These are phyloP conservation scores for Blepharisma stoltei DNA, from an alignment of 73 alveolate species.

Conservation along the genomic window DNA sequence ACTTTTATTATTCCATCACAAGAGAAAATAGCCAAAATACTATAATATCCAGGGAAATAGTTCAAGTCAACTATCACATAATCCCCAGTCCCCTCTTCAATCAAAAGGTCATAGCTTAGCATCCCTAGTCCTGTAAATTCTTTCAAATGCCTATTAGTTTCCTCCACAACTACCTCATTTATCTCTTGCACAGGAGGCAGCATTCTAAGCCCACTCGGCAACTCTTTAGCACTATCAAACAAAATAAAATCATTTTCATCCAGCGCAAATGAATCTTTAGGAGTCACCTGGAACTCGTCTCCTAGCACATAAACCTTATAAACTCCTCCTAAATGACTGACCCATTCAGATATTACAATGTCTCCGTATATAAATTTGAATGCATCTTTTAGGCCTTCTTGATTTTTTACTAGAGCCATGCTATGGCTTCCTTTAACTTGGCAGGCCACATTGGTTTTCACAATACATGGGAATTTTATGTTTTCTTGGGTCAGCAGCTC, in stretches of 20 bases:
- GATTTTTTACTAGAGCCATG: not conserved
- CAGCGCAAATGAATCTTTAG: not conserved
- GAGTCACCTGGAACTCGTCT: not conserved
- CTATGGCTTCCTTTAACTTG: not conserved
- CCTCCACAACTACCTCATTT: not conserved
- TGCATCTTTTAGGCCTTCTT: constrained; percentile 7
- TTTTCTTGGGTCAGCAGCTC: not conserved
- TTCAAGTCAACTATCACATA: constrained; percentile 24
- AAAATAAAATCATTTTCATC: not conserved
- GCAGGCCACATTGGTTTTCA: constrained; percentile 30
- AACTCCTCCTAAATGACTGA: not conserved
- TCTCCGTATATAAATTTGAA: not conserved
- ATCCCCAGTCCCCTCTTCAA: constrained; percentile 12
- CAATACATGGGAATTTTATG: constrained; percentile 14
- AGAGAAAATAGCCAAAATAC: too few relatives aligned
- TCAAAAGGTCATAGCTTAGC: constrained; percentile 19
- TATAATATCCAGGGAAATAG: constrained; percentile 31
- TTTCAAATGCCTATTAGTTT: not conserved
- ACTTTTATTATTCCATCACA: too few relatives aligned
- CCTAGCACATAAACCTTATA: constrained; percentile 29
- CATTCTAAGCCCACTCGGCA: not conserved
- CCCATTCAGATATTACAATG: not conserved
- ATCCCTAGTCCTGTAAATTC: constrained; percentile 22
- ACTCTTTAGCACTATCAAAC: constrained; percentile 18
- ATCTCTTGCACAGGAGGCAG: not conserved